Conservation (phyloP, 75 land plant species). For the Pinus albicaulis region DNA sequence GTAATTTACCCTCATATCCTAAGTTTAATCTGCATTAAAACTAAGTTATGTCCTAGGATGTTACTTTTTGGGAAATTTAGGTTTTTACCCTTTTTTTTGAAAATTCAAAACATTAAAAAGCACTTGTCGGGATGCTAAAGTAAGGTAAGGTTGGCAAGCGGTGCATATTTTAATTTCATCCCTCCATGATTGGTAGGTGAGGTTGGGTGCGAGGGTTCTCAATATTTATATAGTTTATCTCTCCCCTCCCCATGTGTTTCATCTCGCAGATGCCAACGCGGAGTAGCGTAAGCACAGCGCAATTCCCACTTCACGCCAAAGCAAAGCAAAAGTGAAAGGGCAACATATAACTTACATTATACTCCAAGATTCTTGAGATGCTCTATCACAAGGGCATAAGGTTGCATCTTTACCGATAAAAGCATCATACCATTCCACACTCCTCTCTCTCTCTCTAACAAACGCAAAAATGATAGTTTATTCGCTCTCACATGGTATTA, state of each 20-base stretch:
- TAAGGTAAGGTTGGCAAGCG: constrained; percentile 3
- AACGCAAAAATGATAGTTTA: neutral
- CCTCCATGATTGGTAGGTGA: neutral
- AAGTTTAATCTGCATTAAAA: too few species aligned
- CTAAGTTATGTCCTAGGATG: too few species aligned
- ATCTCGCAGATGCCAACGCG: neutral
- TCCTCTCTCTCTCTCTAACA: neutral
- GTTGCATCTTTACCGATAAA: constrained; percentile 3
- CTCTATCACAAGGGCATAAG: neutral
- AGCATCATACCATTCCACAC: neutral
- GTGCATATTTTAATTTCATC: neutral
- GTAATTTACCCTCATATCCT: too few species aligned
- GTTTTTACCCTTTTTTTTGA: neutral
- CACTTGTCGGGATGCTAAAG: neutral
- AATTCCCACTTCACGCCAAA: constrained; percentile 11
- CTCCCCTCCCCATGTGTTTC: neutral
- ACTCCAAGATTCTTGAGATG: constrained; percentile 2
- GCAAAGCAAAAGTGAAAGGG: neutral
- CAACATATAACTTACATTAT: neutral
- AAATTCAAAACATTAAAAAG: too few species aligned
- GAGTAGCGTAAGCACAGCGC: constrained; percentile 9
- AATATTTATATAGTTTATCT: neutral
- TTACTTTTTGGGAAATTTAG: neutral
- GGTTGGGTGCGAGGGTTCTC: too few species aligned
- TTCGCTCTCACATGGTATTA: neutral